Base-by-base conservation (phyloP, 2,329 filamentous ascomycete genomes). In the Exophiala alcalophila region DNA sequence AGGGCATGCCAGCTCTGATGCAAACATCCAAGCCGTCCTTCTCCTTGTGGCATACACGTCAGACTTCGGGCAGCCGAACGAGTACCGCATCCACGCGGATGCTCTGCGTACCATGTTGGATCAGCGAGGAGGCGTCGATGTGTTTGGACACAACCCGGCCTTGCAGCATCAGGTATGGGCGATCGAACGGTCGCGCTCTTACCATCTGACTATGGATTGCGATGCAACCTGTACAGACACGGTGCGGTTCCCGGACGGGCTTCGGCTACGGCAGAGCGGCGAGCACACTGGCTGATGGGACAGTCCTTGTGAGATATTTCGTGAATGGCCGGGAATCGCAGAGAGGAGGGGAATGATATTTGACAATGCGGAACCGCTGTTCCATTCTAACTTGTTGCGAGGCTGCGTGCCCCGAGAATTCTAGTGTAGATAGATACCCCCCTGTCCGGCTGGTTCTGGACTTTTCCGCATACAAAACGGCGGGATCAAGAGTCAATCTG, bases 11-110 rank as follows among this genome's bases (percentile, higher is more conserved):
- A 54, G 48, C 27, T 50, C 48, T 15, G 51, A 55, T 31, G 36
- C 52, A 18, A 52, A 50, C 24, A 44, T 55, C 28, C 53, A 55
- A 27, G 48, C 53, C 4, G 53, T 55, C 2, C 53, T 55, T n/a
- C 27, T 55, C 25, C 20, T 55, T 14, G 26, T 55, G 18, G 51
- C 44, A 6, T 55, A 54, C 29, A 49, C 53, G 4, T 32, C 53
- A n/a, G 53, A 55, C 28, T 49, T 51, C 12, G 43, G 45, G 8
- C 44, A 49, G 21, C 7, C 9, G 4, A 35, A 29, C 20, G 53
- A 55, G 23, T 44, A 49, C 5, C 29, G 27, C 10, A 34, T 55
- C 9, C 53, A 55, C 32, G 31, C 37, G n/a, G 42, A 47, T 24
- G 53, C 50, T 14, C 19, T 55, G 11, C 36, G 39, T 16, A 49